These are phyloP conservation scores for Lodderomyces elongisporus DNA, from an alignment of 1,139 yeast genomes.

Conservation along the genomic window DNA sequence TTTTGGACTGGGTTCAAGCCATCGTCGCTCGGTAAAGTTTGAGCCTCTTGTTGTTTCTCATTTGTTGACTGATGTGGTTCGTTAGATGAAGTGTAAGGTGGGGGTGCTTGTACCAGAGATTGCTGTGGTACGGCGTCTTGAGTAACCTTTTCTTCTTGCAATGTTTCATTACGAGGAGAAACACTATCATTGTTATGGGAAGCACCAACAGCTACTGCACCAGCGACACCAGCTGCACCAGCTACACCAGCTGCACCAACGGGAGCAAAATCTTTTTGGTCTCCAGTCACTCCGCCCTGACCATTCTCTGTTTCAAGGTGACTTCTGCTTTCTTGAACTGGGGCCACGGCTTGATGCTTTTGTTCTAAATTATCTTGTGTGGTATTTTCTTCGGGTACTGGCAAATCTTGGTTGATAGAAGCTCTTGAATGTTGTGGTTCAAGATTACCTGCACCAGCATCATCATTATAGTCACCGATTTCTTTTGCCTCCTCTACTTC, in stretches of 20 bases:
- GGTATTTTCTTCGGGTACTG: constrained; percentile 2
- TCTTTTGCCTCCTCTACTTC: constrained; percentile 3
- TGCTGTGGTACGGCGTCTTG: constrained; percentile 5
- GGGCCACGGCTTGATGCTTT: background rate
- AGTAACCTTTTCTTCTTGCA: constrained; percentile 4
- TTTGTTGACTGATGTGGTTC: constrained; percentile 5
- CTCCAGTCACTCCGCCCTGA: no score
- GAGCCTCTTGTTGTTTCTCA: background rate
- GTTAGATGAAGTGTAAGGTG: constrained; percentile 8
- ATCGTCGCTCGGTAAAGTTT: constrained; percentile 6
- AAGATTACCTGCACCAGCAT: no score
- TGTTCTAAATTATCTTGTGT: background rate
- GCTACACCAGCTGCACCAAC: constrained; percentile 3
- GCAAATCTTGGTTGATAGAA: constrained; percentile 4
- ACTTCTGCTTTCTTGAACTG: background rate
- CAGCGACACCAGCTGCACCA: constrained; percentile 1
- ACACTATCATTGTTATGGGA: background rate
- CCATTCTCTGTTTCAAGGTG: background rate
- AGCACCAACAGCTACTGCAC: constrained; percentile 1
- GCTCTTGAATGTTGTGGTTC: background rate
- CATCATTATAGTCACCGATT: no score
- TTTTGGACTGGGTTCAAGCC: constrained; percentile 37
- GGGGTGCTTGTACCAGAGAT: constrained; percentile 4
- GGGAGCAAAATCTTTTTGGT: background rate
- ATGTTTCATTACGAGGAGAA: no score